phyloP scores from a whole-genome alignment of 1,284 basidiomycete genomes.

The Trametes pubescens region DNA sequence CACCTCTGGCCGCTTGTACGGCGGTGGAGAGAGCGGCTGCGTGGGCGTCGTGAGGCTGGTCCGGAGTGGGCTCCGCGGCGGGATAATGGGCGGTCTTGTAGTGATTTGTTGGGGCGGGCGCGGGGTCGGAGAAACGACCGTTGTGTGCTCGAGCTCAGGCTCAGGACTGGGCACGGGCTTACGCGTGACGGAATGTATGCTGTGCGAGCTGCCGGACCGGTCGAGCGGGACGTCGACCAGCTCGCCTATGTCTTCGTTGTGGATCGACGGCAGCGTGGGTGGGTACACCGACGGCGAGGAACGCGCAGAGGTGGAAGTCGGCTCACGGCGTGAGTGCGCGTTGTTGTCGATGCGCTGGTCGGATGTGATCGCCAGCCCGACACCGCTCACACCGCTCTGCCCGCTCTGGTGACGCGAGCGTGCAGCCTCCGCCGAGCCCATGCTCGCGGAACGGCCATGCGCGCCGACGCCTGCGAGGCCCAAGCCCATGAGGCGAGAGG shows the following conservation, averaged over 20 bases:
- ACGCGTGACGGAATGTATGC: conserved; percentile 27
- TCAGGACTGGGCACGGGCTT: conserved; percentile 27
- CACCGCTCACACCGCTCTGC: conserved; percentile 9
- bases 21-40: conserved; percentile 24
- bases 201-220: conserved; percentile 13
- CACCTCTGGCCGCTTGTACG: conserved; percentile 16
- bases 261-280: conserved; percentile 48
- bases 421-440: conserved; percentile 8
- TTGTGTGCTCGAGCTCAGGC: conserved; percentile 14
- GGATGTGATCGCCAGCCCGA: conserved; percentile 35
- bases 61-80: conserved; percentile 47
- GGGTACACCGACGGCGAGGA: conserved; percentile 70
- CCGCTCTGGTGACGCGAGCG: conserved; percentile 29
- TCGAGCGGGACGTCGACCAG: conserved; percentile 27
- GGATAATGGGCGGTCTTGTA: conserved; percentile 37
- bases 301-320: conserved; percentile 40
- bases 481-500: conserved; percentile 14
- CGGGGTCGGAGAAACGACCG: conserved; percentile 42
- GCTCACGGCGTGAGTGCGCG: conserved; percentile 26
- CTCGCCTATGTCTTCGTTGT: conserved; percentile 43
- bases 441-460: conserved; percentile 24
- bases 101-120: conserved; percentile 35
- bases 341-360: conserved; percentile 25
- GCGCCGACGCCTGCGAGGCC: conserved; percentile 35
- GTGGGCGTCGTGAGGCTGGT: conserved; percentile 37